These are phyloP conservation scores for Colletotrichum liaoningense DNA, from an alignment of 2,329 filamentous ascomycete genomes.

Conservation along the genomic window DNA sequence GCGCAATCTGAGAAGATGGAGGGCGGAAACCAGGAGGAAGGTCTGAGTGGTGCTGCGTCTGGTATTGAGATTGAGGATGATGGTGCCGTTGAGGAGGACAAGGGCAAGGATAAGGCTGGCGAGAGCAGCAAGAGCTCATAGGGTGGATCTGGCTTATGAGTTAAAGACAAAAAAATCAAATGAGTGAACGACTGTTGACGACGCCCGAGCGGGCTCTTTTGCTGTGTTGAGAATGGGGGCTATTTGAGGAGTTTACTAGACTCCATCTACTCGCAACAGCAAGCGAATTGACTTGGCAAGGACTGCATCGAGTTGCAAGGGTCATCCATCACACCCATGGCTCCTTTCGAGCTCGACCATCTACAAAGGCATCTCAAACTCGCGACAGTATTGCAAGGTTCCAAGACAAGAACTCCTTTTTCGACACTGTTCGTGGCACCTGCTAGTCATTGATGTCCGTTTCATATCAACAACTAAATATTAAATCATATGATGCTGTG, in stretches of 20 bases:
- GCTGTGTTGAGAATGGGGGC: not conserved
- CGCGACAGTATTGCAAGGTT: not conserved
- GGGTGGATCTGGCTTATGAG: not conserved
- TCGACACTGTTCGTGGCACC: too few species aligned
- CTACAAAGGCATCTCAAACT: not conserved
- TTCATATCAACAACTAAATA: too few species aligned
- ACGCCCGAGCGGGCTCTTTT: not conserved
- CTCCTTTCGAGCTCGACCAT: not conserved
- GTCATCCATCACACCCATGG: not conserved
- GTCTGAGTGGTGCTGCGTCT: conserved; percentile 50
- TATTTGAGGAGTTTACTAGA: not conserved
- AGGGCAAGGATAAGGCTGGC: conserved; percentile 7
- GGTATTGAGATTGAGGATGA: conserved; percentile 52
- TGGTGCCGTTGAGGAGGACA: conserved; percentile 41
- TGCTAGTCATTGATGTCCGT: too few species aligned
- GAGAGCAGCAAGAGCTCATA: conserved; percentile 19
- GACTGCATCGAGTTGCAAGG: not conserved
- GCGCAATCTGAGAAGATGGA: conserved; percentile 61
- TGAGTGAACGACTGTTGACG: not conserved
- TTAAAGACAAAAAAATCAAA: conserved; percentile 16
- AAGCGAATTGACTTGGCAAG: not conserved
- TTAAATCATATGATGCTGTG: too few species aligned
- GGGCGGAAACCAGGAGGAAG: conserved; percentile 57
- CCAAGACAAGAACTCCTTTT: not conserved
- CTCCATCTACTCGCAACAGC: not conserved